Percentiles rank a stretch among this genome's conserved stretches.
Evolutionary conservation across 2,329 filamentous ascomycete genomes (phyloP).

Genomic region (Xylogone sp.): DNA sequence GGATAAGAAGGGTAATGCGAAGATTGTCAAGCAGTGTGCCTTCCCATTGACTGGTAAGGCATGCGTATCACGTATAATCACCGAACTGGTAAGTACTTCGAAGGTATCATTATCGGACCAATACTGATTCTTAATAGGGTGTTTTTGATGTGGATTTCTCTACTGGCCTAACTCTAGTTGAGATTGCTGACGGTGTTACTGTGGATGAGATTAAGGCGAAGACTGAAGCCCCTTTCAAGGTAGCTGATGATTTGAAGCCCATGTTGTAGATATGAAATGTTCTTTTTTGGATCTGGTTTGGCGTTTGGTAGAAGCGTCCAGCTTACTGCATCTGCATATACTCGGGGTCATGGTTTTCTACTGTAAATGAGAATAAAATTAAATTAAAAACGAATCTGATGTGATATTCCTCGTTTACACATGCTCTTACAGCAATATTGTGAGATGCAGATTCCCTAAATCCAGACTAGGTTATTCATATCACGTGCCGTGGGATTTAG

Average conservation of each 20-base stretch:
- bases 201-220: constrained; percentile 85
- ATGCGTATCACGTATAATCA: constrained; percentile 89
- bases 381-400: too few relatives aligned
- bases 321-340: neutral
- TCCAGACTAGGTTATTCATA: too few relatives aligned
- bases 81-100: constrained; percentile 60
- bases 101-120: neutral
- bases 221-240: constrained; percentile 81
- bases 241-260: constrained; percentile 75
- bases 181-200: constrained; percentile 84
- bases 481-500: too few relatives aligned
- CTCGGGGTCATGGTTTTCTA: too few relatives aligned
- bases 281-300: constrained; percentile 1
- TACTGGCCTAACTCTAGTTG: constrained; percentile 74
- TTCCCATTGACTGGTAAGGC: constrained; percentile 88
- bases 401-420: too few relatives aligned
- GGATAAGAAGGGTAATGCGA: constrained; percentile 89
- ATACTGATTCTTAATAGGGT: constrained; percentile 20
- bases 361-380: too few relatives aligned
- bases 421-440: too few relatives aligned
- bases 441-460: too few relatives aligned
- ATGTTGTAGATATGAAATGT: constrained; percentile 52
- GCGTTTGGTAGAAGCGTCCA: neutral
- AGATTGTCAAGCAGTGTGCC: constrained; percentile 92
- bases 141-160: constrained; percentile 81